These are phyloP conservation scores for Epichloe aotearoae DNA, from an alignment of 2,329 filamentous ascomycete species.

Conservation along the genomic window DNA sequence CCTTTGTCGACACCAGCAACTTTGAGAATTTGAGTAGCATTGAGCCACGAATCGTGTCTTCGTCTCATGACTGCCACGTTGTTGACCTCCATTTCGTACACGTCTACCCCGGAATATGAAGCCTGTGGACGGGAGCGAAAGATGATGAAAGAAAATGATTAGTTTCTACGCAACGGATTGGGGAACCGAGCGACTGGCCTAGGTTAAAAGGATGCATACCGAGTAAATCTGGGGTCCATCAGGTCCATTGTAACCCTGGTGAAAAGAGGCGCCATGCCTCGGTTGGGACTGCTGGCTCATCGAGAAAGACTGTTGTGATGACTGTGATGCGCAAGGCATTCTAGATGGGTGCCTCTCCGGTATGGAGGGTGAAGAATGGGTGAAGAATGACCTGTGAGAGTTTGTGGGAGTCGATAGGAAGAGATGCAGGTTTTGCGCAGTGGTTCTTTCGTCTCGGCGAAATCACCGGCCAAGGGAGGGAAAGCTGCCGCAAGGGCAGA, in stretches of 20 bases:
- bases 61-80: conserved; percentile 89
- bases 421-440: not conserved
- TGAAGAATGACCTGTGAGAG: not conserved
- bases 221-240: conserved; percentile 49
- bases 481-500: not conserved
- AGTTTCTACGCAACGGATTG: not conserved
- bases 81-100: conserved; percentile 98
- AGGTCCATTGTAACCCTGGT: conserved; percentile 19
- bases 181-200: not conserved
- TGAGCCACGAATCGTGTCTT: conserved; percentile 88
- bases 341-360: not conserved
- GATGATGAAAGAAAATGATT: not conserved
- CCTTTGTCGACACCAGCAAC: conserved; percentile 96
- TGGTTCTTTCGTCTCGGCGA: not conserved
- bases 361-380: not conserved
- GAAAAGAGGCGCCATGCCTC: conserved; percentile 24
- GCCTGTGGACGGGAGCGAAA: conserved; percentile 34
- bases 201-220: conserved; percentile 24
- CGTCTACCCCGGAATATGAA: conserved; percentile 87
- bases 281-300: conserved; percentile 42
- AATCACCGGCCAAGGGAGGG: conserved; percentile 1
- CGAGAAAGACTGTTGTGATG: conserved; percentile 42
- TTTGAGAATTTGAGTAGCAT: conserved; percentile 96
- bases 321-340: conserved; percentile 33
- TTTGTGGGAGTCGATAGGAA: too few species aligned